Base-by-base conservation (phyloP, 805 yeast species). In the Yarrowia porcina region DNA sequence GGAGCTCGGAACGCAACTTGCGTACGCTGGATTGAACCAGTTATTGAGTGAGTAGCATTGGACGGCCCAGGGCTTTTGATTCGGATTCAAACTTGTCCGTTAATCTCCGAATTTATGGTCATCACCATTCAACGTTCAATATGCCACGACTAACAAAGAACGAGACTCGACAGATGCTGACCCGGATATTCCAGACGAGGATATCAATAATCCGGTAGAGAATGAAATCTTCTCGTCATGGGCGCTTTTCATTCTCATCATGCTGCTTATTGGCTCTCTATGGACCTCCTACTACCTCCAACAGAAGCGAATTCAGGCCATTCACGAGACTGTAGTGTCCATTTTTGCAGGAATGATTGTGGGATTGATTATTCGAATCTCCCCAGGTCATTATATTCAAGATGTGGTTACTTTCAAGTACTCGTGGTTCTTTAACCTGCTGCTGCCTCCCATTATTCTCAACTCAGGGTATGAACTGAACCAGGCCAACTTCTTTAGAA, bases 301-400 rank as follows among this genome's bases (percentile, higher is more conserved):
- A 71, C 97, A 90, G 70, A 83, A 90, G 69, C 82, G 94, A 67
- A 93, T 94, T 69, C 92, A 90, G 74, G 96, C 97, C 3, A 84
- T 94, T n/a, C 99, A 94, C 75, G 99, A 94, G 76, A 94, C 99
- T 0, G 98, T 94, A 39, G 77, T 96, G 47, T 90, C 98, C 1
- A 94, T 94, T 64, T 91, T 94, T 72, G 91, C 93, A 69, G 99
- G 99, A 20, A 92, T 90, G 98, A 80, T 90, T 50, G 96, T 94
- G 27, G 99, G 99, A 0, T 74, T 96, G 33, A 82, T 94, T 21
- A 91, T 96, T 65, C 82, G 99, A 68, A 80, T 93, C 21, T 82
- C 90, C 2, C 99, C 99, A 0, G 99, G 99, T 50, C 97, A 91
- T 73, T 91, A 90, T 74, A 96, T 94, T 69, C 99, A 96, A 76